Evolutionary conservation across 73 alveolate species (phyloP).

Genomic region (Tetrahymena thermophila): DNA sequence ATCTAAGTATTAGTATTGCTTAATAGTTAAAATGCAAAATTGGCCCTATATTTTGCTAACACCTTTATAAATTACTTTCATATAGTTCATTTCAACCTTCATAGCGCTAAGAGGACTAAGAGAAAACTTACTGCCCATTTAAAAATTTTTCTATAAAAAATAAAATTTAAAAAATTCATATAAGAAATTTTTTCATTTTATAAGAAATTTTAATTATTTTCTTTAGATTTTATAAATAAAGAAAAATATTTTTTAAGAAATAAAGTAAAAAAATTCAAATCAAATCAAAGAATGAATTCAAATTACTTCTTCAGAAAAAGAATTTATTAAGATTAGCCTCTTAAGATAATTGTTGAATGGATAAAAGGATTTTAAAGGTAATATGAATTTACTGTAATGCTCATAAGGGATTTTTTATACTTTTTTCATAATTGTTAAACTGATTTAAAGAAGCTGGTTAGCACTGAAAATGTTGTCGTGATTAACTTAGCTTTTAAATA

Average conservation of each 20-base stretch:
- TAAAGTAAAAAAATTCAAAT: too few species aligned
- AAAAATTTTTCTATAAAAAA: not conserved
- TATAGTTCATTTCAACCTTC: not conserved
- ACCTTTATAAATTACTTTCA: not conserved
- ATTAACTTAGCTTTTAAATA: not conserved
- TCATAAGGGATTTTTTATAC: not conserved
- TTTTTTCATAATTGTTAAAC: not conserved
- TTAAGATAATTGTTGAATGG: not conserved
- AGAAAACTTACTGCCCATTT: not conserved
- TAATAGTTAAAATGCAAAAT: not conserved
- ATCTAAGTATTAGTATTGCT: not conserved
- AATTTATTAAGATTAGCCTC: not conserved
- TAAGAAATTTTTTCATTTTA: not conserved
- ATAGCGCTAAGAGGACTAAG: not conserved
- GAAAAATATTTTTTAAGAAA: too few species aligned
- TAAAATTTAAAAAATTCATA: not conserved
- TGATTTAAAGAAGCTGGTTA: not conserved
- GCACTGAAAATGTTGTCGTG: not conserved
- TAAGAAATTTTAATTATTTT: too few species aligned
- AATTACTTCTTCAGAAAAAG: not conserved
- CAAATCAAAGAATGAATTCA: not conserved
- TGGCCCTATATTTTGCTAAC: not conserved
- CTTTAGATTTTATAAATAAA: too few species aligned
- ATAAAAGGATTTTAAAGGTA: not conserved
- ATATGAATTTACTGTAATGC: not conserved